Base-by-base conservation (phyloP, 805 yeast genomes). In the Candida verbasci region DNA sequence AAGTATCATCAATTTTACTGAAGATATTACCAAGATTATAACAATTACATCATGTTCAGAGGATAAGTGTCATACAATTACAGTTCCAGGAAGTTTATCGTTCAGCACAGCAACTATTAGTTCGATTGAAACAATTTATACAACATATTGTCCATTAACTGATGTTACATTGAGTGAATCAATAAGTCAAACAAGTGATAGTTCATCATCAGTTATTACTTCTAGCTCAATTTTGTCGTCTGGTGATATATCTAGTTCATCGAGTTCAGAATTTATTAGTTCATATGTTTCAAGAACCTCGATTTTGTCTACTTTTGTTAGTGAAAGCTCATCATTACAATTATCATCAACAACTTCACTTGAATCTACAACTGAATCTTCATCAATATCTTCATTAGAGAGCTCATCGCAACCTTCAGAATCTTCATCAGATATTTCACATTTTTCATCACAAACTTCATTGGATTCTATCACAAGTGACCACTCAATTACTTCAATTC, bases 11-110 rank as follows among this genome's bases (percentile, higher is more conserved):
- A 24, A 17, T 6, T 27, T 25, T 17, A 25, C 37, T 11, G 31
- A 26, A 12, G 47, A 18, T 48, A 16, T 31, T 23, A 55, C 61
- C 35, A 56, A 64, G 18, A 57, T 59, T 28, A 49, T 60, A 29
- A 62, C 68, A 41, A 49, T 60, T 45, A 62, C 69, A 31, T 58
- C 66, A 26, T 65, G 70, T 48, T 46, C 54, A 10, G 53, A 53
- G 39, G 34, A 60, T 49, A 46, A 42, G 38, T 65, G 70, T 49
- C 17, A 25, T 4, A 34, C 37, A 4, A 27, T 14, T 6, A 60
- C 65, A 44, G 58, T 64, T 32, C 25, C 34, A 15, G 34, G 34
- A 23, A 31, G 34, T 21, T 24, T 31, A 17, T 31, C 34, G 17
- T 31, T 31, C n/a, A 22, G 25, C 12, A 31, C 34, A 10, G 49